A percentile compares a stretch with the other conserved stretches of the same genome.
phyloP scores from a whole-genome alignment of 1,284 basidiomycete genomes.

The Malassezia psittaci region DNA sequence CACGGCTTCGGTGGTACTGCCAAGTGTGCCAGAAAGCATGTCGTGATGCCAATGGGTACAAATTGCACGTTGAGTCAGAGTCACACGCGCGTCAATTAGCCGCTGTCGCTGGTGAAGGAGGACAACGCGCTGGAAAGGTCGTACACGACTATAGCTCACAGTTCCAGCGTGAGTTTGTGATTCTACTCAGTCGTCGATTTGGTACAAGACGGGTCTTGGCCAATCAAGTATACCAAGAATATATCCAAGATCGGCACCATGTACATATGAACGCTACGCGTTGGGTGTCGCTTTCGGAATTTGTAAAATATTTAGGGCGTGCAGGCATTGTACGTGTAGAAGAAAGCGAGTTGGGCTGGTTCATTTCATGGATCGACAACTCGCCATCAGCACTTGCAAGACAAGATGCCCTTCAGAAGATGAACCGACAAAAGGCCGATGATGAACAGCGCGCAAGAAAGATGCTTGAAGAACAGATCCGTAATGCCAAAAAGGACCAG shows the following conservation, averaged over 20 bases:
- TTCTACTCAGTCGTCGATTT: conserved; percentile 62
- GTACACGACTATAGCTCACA: conserved; percentile 79
- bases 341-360: conserved; percentile 96
- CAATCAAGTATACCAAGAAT: conserved; percentile 95
- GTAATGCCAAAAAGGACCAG: conserved; percentile 57
- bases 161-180: conserved; percentile 86
- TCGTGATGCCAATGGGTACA: conserved; percentile 44
- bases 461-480: conserved; percentile 86
- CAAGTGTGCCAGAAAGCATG: conserved; percentile 45
- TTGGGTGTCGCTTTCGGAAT: conserved; percentile 93
- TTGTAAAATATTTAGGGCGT: conserved; percentile 79
- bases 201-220: conserved; percentile 51
- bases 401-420: conserved; percentile 81
- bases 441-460: conserved; percentile 88
- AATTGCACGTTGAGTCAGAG: conserved; percentile 65
- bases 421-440: conserved; percentile 77
- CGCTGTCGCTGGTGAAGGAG: conserved; percentile 56
- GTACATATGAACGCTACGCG: conserved; percentile 97
- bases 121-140: conserved; percentile 78
- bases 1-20: conserved; percentile 47
- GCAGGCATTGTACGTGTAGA: conserved; percentile 81
- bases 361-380: conserved; percentile 91
- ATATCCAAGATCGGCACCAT: conserved; percentile 87
- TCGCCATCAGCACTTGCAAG: conserved; percentile 84
- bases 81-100: conserved; percentile 90